Evolutionary conservation across 441 rosid species (phyloP), one percentile per base, ranked within the genome.

Genomic region (Aleurites moluccanus): DNA sequence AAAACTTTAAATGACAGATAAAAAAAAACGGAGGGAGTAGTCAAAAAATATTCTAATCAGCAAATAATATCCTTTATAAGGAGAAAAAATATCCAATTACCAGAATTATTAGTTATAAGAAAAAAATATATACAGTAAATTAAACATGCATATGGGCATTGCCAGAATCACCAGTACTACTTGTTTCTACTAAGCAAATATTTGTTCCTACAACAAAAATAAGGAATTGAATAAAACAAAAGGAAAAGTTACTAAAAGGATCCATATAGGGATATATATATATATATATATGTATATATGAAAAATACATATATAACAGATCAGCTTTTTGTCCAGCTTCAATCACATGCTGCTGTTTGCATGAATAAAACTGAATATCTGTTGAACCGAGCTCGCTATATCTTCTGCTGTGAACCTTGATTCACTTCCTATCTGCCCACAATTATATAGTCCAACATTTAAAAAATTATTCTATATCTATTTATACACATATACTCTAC

Each of bases 381-480:
- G 93, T 76, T 93, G 99, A 64, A 91, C 96, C 7, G 97, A 91
- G 73, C 85, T 86, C 20, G 99, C 99, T 70, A 93, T 92, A 60
- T 91, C 97, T 81, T 93, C 97, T 42, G 99, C 98, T 10, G 91
- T 83, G 72, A 86, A 87, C 83, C 92, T 81, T 23, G 88, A 75
- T 75, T 89, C 97, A 72, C 87, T 83, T 59, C 82, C 87, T 70
- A 91, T 84, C 97, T 92, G 89, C 72, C 81, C 18, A 61, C 2
- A 69, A n/a, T n/a, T n/a, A 49, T 1, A 28, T 40, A 10, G 10
- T 42, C 10, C 13, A 16, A 49, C 30, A 52, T 3, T 52, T 52
- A 1, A 52, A 57, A n/a, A n/a, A n/a, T n/a, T n/a, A n/a, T n/a
- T n/a, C n/a, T n/a, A n/a, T n/a, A n/a, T n/a, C n/a, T n/a, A n/a